A percentile compares a stretch with the other conserved stretches of the same genome.
phyloP scores from a whole-genome alignment of 805 yeast species.

The Kodamaea kakaduensis region DNA sequence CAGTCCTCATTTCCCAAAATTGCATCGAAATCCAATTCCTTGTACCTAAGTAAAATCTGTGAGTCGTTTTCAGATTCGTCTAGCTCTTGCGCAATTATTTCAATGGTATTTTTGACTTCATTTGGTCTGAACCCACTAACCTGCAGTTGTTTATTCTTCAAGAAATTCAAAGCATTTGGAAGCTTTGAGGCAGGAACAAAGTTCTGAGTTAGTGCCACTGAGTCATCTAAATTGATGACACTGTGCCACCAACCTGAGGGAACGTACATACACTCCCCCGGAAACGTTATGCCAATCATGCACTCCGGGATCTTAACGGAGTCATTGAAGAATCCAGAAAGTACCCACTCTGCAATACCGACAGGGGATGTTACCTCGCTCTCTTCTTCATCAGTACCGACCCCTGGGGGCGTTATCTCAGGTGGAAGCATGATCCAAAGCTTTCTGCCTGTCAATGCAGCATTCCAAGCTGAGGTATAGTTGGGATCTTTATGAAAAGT shows the following conservation, averaged over 20 bases:
- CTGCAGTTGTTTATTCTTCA: constrained; percentile 64
- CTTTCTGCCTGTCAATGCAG: constrained; percentile 68
- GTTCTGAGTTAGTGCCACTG: constrained; percentile 86
- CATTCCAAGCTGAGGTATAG: constrained; percentile 87
- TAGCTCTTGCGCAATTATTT: constrained; percentile 15
- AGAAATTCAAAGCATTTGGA: constrained; percentile 59
- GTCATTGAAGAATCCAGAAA: constrained; percentile 76
- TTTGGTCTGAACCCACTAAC: constrained; percentile 73
- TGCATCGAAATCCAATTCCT: constrained; percentile 20
- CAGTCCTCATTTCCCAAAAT: constrained; percentile 54
- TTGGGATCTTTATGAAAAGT: constrained; percentile 94
- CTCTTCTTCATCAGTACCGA: constrained; percentile 68
- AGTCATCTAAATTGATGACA: constrained; percentile 78
- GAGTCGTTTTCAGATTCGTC: constrained; percentile 13
- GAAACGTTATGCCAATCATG: constrained; percentile 66
- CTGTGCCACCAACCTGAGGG: constrained; percentile 99
- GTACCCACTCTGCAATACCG: constrained; percentile 90
- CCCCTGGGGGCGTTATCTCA: constrained; percentile 75
- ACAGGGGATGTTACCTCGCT: constrained; percentile 88
- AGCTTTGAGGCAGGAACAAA: constrained; percentile 70
- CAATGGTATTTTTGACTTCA: constrained; percentile 39
- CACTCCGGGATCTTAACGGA: constrained; percentile 53
- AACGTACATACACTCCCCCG: constrained; percentile 83
- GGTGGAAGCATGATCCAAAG: constrained; percentile 92
- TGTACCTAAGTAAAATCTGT: constrained; percentile 22